Percentiles rank a stretch among this genome's conserved stretches.
These are phyloP conservation scores for Hebeloma cylindrosporum DNA, from an alignment of 768 basidiomycete species.

Conservation along the genomic window DNA sequence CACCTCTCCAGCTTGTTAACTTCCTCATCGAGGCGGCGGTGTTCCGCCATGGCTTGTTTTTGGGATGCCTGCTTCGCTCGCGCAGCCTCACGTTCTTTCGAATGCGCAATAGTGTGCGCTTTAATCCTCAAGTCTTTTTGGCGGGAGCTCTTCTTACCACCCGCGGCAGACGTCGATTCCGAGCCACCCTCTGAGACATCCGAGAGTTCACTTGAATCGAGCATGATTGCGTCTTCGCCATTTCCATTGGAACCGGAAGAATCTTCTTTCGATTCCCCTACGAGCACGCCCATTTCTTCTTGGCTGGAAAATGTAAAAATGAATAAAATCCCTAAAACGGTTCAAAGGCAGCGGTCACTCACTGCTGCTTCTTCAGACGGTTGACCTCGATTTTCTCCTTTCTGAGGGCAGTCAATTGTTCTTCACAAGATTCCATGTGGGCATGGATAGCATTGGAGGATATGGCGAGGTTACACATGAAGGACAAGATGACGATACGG, in stretches of 20 bases:
- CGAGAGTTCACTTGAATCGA: constrained; percentile 72
- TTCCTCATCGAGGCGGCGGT: constrained; percentile 84
- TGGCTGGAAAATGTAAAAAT: constrained; percentile 38
- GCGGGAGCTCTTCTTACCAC: constrained; percentile 46
- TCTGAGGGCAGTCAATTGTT: constrained; percentile 84
- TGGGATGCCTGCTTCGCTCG: constrained; percentile 75
- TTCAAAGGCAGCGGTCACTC: constrained; percentile 33
- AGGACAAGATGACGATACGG: constrained; percentile 82
- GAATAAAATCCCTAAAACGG: constrained; percentile 1
- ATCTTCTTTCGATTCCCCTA: constrained; percentile 54
- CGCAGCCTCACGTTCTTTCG: constrained; percentile 80
- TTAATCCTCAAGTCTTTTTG: constrained; percentile 54
- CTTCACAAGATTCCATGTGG: constrained; percentile 89
- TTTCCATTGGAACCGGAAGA: constrained; percentile 41
- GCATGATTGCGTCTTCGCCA: constrained; percentile 60
- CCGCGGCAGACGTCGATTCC: constrained; percentile 55
- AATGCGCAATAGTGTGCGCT: constrained; percentile 57
- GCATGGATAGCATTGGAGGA: constrained; percentile 87
- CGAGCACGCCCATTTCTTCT: constrained; percentile 72
- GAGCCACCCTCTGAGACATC: constrained; percentile 68
- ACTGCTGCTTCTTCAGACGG: constrained; percentile 86
- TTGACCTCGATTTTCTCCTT: constrained; percentile 97
- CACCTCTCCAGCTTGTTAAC: constrained; percentile 78
- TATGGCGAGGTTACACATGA: constrained; percentile 86
- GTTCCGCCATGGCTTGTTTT: constrained; percentile 81